A percentile compares a stretch with the other conserved stretches of the same genome.
phyloP scores from a whole-genome alignment of 345 rosid genomes.

The Ailanthus altissimus region DNA sequence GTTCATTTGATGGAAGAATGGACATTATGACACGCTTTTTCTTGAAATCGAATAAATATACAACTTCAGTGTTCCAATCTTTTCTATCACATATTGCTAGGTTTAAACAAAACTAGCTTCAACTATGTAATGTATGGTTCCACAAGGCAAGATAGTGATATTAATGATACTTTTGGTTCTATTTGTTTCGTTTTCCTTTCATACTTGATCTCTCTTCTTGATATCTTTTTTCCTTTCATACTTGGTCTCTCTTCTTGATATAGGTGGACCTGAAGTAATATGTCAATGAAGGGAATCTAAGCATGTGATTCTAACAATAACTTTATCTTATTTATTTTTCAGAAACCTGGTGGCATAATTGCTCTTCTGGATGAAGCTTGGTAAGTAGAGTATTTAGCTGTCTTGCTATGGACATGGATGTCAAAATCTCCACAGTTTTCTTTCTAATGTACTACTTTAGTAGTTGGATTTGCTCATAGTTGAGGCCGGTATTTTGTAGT shows the following conservation, averaged over 20 bases:
- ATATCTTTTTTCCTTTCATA: background rate
- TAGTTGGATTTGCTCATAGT: conserved; percentile 14
- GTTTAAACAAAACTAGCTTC: background rate
- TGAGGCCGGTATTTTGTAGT: conserved; percentile 47
- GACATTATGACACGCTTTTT: background rate
- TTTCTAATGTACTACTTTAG: background rate
- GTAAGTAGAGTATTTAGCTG: conserved; percentile 45
- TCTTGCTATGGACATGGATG: conserved; percentile 7
- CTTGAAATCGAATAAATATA: background rate
- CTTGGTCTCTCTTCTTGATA: background rate
- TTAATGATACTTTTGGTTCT: background rate
- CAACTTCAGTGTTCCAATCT: background rate
- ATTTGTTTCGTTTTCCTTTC: background rate
- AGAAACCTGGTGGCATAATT: conserved; percentile 99
- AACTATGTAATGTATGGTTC: background rate
- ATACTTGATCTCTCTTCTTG: background rate
- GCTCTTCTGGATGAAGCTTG: conserved; percentile 99
- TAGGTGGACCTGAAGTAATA: background rate
- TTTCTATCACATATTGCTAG: background rate
- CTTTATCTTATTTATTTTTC: conserved; percentile 33
- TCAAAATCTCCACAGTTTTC: conserved; percentile 6
- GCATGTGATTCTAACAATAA: background rate
- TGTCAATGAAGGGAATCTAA: background rate
- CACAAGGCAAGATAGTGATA: background rate
- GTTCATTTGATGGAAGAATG: conserved; percentile 2